These are phyloP conservation scores for Coccomyxa sp. DNA, from an alignment of 139 green algal species.

Conservation along the genomic window DNA sequence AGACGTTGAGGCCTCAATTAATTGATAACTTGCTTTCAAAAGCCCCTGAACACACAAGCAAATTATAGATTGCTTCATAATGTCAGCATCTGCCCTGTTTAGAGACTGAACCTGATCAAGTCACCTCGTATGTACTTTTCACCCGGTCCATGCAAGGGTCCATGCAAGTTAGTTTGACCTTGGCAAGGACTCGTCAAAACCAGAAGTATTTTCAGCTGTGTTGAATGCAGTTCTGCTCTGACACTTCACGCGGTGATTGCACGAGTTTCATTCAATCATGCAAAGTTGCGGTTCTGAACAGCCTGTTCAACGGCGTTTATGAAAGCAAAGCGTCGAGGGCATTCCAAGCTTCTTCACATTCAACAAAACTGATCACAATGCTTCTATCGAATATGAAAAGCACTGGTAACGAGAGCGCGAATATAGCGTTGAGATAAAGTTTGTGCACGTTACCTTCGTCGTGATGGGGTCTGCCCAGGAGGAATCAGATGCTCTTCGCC, in stretches of 20 bases:
- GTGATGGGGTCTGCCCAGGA: neutral
- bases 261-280: no score
- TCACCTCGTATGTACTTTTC: neutral
- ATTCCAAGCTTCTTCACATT: neutral
- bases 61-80: neutral
- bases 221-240: neutral
- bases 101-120: neutral
- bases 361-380: no score
- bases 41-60: neutral
- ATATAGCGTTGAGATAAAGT: neutral
- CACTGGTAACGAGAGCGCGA: neutral
- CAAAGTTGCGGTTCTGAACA: neutral
- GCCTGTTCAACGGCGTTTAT: neutral
- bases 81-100: neutral
- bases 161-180: neutral
- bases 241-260: no score
- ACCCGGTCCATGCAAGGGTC: neutral
- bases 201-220: neutral
- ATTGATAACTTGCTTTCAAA: neutral
- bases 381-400: neutral
- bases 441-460: neutral
- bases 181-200: neutral
- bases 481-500: neutral
- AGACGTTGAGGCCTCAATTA: no score
- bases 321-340: neutral